A percentile compares a stretch with the other conserved stretches of the same genome.
Conservation (phyloP, 2,329 filamentous ascomycete genomes). For the Colletotrichum noveboracense region DNA sequence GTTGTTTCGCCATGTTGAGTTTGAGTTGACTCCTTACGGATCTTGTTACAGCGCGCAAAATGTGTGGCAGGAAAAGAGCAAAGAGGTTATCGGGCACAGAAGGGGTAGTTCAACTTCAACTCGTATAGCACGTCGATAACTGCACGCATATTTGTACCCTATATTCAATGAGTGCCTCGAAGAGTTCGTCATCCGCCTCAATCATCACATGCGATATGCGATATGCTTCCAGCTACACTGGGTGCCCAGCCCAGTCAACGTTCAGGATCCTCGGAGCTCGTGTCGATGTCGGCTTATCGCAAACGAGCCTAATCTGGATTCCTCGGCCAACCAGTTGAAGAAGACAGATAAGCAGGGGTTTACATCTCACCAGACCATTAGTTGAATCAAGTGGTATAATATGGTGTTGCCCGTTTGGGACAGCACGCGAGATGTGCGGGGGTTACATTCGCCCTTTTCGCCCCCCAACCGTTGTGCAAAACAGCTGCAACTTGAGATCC, state of each 20-base stretch:
- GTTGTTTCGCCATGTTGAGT: not conserved
- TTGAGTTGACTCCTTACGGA: not conserved
- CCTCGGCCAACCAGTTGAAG: not conserved
- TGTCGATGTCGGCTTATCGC: not conserved
- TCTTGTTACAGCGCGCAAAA: not conserved
- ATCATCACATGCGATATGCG: not conserved
- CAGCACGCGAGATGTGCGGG: not conserved
- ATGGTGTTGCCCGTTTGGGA: not conserved
- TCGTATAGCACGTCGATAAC: not conserved
- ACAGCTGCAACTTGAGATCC: not conserved
- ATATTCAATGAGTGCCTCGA: not conserved
- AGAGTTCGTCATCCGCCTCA: accelerated
- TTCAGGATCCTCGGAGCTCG: not conserved
- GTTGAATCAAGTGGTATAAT: not conserved
- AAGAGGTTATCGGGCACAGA: not conserved
- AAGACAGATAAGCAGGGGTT: not conserved
- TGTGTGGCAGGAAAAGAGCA: not conserved
- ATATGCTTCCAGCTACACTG: not conserved
- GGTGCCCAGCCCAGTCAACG: not conserved
- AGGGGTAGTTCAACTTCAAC: not conserved
- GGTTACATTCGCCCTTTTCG: not conserved
- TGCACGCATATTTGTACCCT: not conserved
- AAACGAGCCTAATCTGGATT: not conserved
- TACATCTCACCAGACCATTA: not conserved
- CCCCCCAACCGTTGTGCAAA: not conserved